Evolutionary conservation across 192 early-diverging fungal genomes (phyloP).

Genomic region (Coemansia sp.): DNA sequence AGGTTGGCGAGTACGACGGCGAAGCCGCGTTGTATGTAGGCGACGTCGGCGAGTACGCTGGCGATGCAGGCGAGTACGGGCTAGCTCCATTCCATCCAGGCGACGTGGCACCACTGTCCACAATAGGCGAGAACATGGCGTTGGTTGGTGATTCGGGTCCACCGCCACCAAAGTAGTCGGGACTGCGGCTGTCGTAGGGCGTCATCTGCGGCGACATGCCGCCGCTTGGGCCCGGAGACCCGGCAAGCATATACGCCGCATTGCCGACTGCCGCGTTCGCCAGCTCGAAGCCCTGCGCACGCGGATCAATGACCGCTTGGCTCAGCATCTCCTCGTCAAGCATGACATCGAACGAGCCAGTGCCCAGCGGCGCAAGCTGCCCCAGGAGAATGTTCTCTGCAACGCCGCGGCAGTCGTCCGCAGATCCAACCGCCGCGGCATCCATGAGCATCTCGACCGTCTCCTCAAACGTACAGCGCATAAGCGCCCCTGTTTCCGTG

Average conservation of each 20-base stretch:
- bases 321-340: constrained; percentile 91
- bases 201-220: constrained; percentile 73
- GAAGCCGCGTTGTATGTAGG: constrained; percentile 72
- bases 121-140: constrained; percentile 83
- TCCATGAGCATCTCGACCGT: constrained; percentile 98
- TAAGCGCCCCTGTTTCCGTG: constrained; percentile 89
- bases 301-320: constrained; percentile 62
- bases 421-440: constrained; percentile 84
- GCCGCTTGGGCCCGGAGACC: constrained; percentile 59
- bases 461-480: constrained; percentile 97
- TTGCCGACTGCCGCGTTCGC: constrained; percentile 53
- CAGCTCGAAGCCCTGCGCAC: constrained; percentile 57
- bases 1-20: constrained; percentile 71
- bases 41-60: constrained; percentile 68
- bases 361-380: constrained; percentile 94
- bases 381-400: constrained; percentile 98
- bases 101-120: constrained; percentile 71
- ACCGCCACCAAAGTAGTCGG: constrained; percentile 59
- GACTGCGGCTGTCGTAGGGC: constrained; percentile 76
- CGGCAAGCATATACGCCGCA: constrained; percentile 57
- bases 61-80: constrained; percentile 58
- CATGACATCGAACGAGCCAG: constrained; percentile 90
- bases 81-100: constrained; percentile 60
- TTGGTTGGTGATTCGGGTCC: constrained; percentile 71
- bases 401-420: constrained; percentile 95